Evolutionary conservation across 2,329 filamentous ascomycete species (phyloP).

Genomic region (Sphaerostilbella broomeana): DNA sequence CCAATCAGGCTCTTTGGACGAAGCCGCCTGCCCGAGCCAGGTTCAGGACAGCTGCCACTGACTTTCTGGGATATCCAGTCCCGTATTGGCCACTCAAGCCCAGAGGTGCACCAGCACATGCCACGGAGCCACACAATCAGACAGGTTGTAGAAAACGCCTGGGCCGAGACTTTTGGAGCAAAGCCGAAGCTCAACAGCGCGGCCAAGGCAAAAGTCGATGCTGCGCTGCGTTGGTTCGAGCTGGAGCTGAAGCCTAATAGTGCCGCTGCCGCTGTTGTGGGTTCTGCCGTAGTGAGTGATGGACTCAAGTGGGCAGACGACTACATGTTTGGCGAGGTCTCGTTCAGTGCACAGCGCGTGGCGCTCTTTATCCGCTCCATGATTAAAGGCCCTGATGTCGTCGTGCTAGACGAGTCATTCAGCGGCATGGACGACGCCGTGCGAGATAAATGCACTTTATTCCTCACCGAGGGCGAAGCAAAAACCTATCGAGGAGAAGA

Average conservation of each 20-base stretch:
- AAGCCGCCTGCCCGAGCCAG: slow-evolving; percentile 68
- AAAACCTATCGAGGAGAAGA: slow-evolving; percentile 33
- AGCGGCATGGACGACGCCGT: slow-evolving; percentile 76
- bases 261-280: slow-evolving; percentile 17
- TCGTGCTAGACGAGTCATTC: slow-evolving; percentile 83
- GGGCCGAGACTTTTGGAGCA: slow-evolving; percentile 78
- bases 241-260: slow-evolving; percentile 61
- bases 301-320: slow-evolving; percentile 58
- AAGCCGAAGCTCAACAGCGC: slow-evolving; percentile 57
- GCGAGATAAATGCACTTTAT: slow-evolving; percentile 79
- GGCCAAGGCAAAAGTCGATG: slow-evolving; percentile 56
- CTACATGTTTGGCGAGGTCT: slow-evolving; percentile 63
- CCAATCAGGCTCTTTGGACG: slow-evolving; percentile 82
- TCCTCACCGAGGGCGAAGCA: slow-evolving; percentile 61
- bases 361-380: slow-evolving; percentile 77
- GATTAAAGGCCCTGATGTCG: slow-evolving; percentile 72
- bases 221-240: slow-evolving; percentile 69
- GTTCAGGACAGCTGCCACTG: slow-evolving; percentile 60
- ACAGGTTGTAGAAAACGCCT: slow-evolving; percentile 74
- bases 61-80: slow-evolving; percentile 90
- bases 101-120: slow-evolving; percentile 91
- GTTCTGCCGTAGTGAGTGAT: no score
- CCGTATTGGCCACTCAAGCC: slow-evolving; percentile 85
- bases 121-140: slow-evolving; percentile 69
- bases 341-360: slow-evolving; percentile 78